Conservation (phyloP, 1,284 basidiomycete genomes). For the Stygiomarasmius scandens region DNA sequence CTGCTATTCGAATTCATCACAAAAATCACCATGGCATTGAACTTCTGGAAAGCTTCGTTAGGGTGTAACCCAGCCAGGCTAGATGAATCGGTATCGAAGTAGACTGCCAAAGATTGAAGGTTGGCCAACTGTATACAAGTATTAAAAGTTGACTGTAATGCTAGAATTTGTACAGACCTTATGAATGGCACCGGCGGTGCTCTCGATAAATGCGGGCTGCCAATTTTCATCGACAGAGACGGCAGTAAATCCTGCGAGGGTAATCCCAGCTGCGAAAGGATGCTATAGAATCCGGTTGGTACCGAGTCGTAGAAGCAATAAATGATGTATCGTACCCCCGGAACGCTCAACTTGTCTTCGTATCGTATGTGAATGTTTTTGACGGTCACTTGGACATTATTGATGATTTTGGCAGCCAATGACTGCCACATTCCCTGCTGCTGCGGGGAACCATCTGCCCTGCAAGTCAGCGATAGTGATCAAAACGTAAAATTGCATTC, state of each 20-base stretch:
- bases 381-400: conserved; percentile 96
- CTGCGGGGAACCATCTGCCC: conserved; percentile 68
- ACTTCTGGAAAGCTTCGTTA: conserved; percentile 75
- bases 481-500: conserved; percentile 9
- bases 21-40: conserved; percentile 71
- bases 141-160: neutral
- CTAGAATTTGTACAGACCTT: conserved; percentile 56
- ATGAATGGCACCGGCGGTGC: conserved; percentile 86
- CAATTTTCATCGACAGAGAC: conserved; percentile 93
- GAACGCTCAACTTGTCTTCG: conserved; percentile 93
- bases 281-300: conserved; percentile 55
- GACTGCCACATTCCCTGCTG: conserved; percentile 84
- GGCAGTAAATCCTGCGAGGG: conserved; percentile 90
- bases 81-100: conserved; percentile 93
- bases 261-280: conserved; percentile 93
- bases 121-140: conserved; percentile 70
- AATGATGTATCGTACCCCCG: conserved; percentile 63
- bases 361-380: conserved; percentile 96
- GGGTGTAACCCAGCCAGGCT: conserved; percentile 77
- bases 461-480: neutral
- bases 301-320: neutral
- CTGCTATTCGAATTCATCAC: conserved; percentile 1
- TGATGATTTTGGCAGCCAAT: conserved; percentile 89
- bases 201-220: conserved; percentile 95
- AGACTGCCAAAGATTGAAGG: conserved; percentile 87